Evolutionary conservation across 108 stramenopile genomes (phyloP).

Genomic region (Pseudonitzschia delicatissima): DNA sequence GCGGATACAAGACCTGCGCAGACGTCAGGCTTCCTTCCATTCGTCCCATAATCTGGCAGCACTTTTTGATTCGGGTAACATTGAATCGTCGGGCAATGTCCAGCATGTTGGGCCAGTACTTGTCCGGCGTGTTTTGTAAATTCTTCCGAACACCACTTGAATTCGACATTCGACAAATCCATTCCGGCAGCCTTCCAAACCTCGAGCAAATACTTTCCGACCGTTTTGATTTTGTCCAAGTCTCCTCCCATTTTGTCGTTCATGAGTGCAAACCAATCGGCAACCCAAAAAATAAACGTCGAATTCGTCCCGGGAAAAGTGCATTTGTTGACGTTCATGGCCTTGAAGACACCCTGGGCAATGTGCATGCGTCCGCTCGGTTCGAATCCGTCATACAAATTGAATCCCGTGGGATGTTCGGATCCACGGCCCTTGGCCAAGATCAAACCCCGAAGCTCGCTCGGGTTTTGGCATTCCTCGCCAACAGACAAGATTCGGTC

Average conservation of each 20-base stretch:
- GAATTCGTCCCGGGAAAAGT: slow-evolving; percentile 75
- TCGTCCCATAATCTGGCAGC: slow-evolving; percentile 99
- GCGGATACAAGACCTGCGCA: slow-evolving; percentile 96
- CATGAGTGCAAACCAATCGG: slow-evolving; percentile 99
- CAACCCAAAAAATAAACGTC: slow-evolving; percentile 99
- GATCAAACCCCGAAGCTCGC: slow-evolving; percentile 61
- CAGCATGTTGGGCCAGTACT: slow-evolving; percentile 93
- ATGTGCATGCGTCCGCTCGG: slow-evolving; percentile 99
- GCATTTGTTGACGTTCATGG: slow-evolving; percentile 98
- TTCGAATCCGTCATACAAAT: slow-evolving; percentile 98
- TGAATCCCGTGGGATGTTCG: slow-evolving; percentile 49
- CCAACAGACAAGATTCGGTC: slow-evolving; percentile 79
- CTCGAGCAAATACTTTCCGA: slow-evolving; percentile 97
- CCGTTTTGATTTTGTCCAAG: slow-evolving; percentile 87
- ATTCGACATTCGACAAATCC: slow-evolving; percentile 95
- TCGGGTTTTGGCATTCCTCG: slow-evolving; percentile 82
- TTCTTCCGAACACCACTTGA: slow-evolving; percentile 98
- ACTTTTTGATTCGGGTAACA: slow-evolving; percentile 92
- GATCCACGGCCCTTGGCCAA: slow-evolving; percentile 70
- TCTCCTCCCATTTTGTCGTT: slow-evolving; percentile 99
- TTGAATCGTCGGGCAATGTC: slow-evolving; percentile 96
- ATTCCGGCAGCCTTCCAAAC: slow-evolving; percentile 99
- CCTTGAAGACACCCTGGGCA: slow-evolving; percentile 94
- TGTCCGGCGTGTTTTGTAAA: slow-evolving; percentile 91
- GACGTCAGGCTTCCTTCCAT: slow-evolving; percentile 90